Evolutionary conservation across 148 eudicot genomes (phyloP), one percentile per base, ranked within the genome.

Genomic region (Dianthus caryophyllus): DNA sequence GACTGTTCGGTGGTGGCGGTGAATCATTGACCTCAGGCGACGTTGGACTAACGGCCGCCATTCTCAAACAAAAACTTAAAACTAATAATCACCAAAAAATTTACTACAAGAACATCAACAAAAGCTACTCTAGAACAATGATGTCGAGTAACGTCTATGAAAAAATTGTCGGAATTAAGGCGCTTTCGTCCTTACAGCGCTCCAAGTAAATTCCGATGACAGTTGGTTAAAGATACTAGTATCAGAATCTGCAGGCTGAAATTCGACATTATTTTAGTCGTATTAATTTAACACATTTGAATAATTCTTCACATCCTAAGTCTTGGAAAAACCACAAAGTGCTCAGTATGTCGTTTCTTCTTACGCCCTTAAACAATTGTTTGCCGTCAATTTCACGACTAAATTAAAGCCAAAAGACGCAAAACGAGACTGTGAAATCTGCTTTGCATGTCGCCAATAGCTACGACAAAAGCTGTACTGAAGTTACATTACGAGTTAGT

Each of bases 331-430:
- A 69, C 69, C 39, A 69, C 29, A 70, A 70, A 73, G 79, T 76
- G 79, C 74, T 70, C 27, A 27, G 73, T 70, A 70, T 65, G 74
- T 70, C 56, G 50, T 58, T 14, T 65, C 75, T 27, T 65, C 75
- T 20, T 65, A 18, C 47, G 21, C 59, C n/a, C n/a, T n/a, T 10
- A n/a, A 29, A 26, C 29, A 57, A 57, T 31, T 36, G 26, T 16
- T 60, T 38, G 15, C 26, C 64, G 64, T 60, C 44, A 33, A n/a
- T 31, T 60, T 26, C 22, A 9, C 0, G 18, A 60, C 15, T 22
- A 33, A 60, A 60, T 31, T 18, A 59, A 27, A 6, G 2, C 16
- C n/a, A n/a, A 56, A 16, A 11, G 36, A 2, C 10, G 12, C 57
- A 52, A 56, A n/a, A 56, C 17, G 31, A 31, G 22, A 30, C 11